A percentile compares a stretch with the other conserved stretches of the same genome.
Evolutionary conservation across 2,329 filamentous ascomycete species (phyloP).

Genomic region (Cylindrodendrum hubeiense): DNA sequence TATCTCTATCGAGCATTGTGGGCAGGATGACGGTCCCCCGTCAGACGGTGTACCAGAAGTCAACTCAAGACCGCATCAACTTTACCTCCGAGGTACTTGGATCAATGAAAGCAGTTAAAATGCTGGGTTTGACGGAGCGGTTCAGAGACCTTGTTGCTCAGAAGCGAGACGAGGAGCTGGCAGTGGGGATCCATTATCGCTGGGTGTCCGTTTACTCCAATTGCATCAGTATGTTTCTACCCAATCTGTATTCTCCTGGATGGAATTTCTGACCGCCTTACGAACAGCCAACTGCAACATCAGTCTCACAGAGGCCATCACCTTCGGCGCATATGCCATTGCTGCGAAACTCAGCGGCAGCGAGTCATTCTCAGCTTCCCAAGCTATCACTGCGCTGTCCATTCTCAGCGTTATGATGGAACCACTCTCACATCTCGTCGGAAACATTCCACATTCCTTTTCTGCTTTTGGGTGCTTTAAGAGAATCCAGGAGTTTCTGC

Average conservation of each 20-base stretch:
- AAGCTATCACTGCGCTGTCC: constrained; percentile 48
- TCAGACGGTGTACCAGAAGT: constrained; percentile 47
- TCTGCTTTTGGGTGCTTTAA: constrained; percentile 47
- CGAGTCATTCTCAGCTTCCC: constrained; percentile 44
- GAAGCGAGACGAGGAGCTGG: constrained; percentile 44
- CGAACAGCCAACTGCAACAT: constrained; percentile 42
- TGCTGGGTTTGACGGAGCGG: constrained; percentile 47
- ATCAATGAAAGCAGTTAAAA: constrained; percentile 51
- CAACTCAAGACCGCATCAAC: constrained; percentile 50
- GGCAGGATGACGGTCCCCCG: constrained; percentile 45
- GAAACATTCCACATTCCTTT: constrained; percentile 43
- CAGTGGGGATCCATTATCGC: constrained; percentile 42
- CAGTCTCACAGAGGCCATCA: constrained; percentile 45
- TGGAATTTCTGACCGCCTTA: neutral
- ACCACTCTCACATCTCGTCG: constrained; percentile 42
- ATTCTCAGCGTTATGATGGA: constrained; percentile 47
- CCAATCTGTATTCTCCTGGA: neutral
- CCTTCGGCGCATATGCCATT: constrained; percentile 48
- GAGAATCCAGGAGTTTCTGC: constrained; percentile 48
- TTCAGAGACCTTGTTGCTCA: constrained; percentile 41
- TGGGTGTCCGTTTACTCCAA: constrained; percentile 43
- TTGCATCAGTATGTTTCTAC: constrained; percentile 40
- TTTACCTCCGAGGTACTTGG: constrained; percentile 48
- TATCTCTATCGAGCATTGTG: constrained; percentile 35
- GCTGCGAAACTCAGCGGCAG: constrained; percentile 41